These are phyloP conservation scores for Nannochloropsis gaditana DNA, from an alignment of 108 stramenopile genomes.

Conservation along the genomic window DNA sequence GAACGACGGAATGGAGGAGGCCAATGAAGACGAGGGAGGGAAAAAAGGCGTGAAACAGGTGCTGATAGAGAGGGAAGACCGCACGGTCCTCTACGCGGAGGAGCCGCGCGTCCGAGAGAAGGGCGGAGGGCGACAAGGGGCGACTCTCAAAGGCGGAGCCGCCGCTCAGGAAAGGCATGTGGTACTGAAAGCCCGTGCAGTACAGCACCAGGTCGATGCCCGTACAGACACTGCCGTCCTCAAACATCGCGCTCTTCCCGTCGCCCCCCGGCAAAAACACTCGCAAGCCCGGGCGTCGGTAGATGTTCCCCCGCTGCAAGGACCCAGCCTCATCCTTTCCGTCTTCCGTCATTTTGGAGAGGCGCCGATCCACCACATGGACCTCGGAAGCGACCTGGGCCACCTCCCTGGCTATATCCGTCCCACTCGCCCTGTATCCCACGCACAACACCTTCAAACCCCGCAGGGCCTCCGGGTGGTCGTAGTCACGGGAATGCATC, in stretches of 20 bases:
- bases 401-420: conserved; percentile 79
- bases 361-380: conserved; percentile 60
- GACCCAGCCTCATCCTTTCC: conserved; percentile 27
- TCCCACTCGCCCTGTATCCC: conserved; percentile 75
- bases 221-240: conserved; percentile 36
- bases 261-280: conserved; percentile 25
- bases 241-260: conserved; percentile 49
- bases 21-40: conserved; percentile 75
- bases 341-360: conserved; percentile 29
- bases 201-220: conserved; percentile 47
- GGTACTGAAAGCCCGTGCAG: conserved; percentile 42
- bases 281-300: conserved; percentile 29
- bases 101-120: neutral
- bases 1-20: conserved; percentile 71
- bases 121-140: neutral
- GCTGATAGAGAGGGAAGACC: conserved; percentile 70
- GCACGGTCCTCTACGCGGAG: conserved; percentile 56
- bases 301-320: conserved; percentile 27
- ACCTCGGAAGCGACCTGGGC: conserved; percentile 62
- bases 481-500: conserved; percentile 76
- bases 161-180: conserved; percentile 37
- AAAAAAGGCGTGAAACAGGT: conserved; percentile 75
- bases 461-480: conserved; percentile 60
- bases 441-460: conserved; percentile 72
- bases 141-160: neutral